Percentiles rank a stretch among this genome's conserved stretches.
phyloP scores from a whole-genome alignment of 371 early-diverging fungal species.

The Mucor mucedo region DNA sequence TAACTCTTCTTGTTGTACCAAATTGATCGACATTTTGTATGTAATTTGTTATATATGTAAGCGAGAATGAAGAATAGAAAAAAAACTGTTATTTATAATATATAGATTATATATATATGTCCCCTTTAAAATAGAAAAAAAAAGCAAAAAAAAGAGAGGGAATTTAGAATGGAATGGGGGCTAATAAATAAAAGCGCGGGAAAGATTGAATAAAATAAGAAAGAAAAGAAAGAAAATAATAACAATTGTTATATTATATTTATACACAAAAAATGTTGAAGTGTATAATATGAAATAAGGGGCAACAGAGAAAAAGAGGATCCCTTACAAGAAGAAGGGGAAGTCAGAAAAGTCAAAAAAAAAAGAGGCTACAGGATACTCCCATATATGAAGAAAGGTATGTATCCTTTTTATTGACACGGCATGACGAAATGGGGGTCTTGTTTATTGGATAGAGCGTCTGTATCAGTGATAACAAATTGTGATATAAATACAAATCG shows the following conservation, averaged over 20 bases:
- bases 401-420: constrained; percentile 16
- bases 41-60: constrained; percentile 5
- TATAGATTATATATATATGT: background rate
- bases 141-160: constrained; percentile 13
- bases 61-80: background rate
- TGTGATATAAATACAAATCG: constrained; percentile 4
- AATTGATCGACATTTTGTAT: constrained; percentile 23
- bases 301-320: constrained; percentile 15
- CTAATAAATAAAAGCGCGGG: constrained; percentile 15
- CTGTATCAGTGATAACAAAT: background rate
- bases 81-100: background rate
- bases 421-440: constrained; percentile 26
- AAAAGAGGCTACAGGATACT: background rate
- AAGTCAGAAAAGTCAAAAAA: constrained; percentile 17
- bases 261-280: constrained; percentile 5
- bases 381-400: constrained; percentile 1
- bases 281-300: constrained; percentile 14
- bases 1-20: constrained; percentile 24
- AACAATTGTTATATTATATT: constrained; percentile 2
- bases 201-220: constrained; percentile 9
- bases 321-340: constrained; percentile 7
- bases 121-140: constrained; percentile 6
- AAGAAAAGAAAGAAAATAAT: constrained; percentile 12
- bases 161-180: constrained; percentile 11
- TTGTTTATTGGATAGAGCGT: background rate